Evolutionary conservation across 495 filamentous ascomycete species (phyloP).

Genomic region (Penicillium argentinense): DNA sequence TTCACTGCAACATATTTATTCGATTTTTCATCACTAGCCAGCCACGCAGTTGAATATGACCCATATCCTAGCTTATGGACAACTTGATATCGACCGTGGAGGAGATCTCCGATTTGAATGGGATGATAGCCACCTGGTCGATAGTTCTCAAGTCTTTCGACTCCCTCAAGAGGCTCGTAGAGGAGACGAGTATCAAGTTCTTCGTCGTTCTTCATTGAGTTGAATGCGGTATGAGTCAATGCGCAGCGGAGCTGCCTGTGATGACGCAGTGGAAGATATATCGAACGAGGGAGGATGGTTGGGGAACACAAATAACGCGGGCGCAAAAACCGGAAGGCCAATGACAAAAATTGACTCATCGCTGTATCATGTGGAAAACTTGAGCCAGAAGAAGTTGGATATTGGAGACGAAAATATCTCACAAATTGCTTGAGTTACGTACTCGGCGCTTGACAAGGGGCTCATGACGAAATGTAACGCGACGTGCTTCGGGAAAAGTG

Average conservation of each 20-base stretch:
- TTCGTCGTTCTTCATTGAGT: conserved; percentile 17
- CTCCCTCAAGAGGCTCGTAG: conserved; percentile 30
- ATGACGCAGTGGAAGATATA: conserved; percentile 7
- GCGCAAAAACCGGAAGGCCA: conserved; percentile 12
- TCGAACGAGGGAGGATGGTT: conserved; percentile 8
- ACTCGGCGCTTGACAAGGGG: neutral
- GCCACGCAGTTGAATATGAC: conserved; percentile 34
- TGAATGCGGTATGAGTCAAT: conserved; percentile 19
- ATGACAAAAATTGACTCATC: conserved; percentile 12
- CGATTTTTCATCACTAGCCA: conserved; percentile 25
- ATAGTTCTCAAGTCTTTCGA: conserved; percentile 33
- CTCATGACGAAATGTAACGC: neutral
- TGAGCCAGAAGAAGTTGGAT: conserved; percentile 7
- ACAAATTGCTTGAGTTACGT: neutral
- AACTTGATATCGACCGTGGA: conserved; percentile 35
- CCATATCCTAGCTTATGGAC: conserved; percentile 38
- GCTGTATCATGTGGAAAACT: conserved; percentile 7
- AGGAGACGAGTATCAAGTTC: conserved; percentile 11
- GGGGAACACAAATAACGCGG: conserved; percentile 6
- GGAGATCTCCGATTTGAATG: conserved; percentile 32
- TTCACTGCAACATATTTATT: conserved; percentile 35
- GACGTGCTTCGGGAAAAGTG: neutral
- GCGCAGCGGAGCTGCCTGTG: conserved; percentile 14
- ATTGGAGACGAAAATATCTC: conserved; percentile 7
- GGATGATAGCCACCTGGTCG: conserved; percentile 34